Evolutionary conservation across 441 rosid species (phyloP), one percentile per base, ranked within the genome.

Genomic region (Eruca vesicaria): DNA sequence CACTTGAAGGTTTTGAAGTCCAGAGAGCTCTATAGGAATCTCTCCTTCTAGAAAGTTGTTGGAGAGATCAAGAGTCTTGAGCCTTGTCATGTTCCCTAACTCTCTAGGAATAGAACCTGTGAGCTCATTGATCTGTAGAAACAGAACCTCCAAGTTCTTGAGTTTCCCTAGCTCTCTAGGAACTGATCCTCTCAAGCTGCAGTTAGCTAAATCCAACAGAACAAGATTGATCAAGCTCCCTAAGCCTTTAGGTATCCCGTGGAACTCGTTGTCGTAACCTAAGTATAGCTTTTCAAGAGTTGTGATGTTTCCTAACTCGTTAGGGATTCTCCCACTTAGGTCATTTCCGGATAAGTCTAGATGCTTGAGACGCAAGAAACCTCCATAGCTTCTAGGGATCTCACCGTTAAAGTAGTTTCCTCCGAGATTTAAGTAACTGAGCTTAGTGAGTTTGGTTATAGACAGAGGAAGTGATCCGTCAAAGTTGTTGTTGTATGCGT

Each of bases 21-120:
- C 83, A 0, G 86, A 82, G 18, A 94, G 82, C 83, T 90, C 90
- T 0, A 62, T 16, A 7, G 97, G 97, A 58, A 94, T 87, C 41
- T 82, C 88, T 65, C 96, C 97, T 3, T 93, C 85, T 15, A 94
- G 84, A 29, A 63, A 81, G 74, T 94, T 94, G 79, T 87, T 85
- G 29, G 98, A 94, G 73, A 94, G 90, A 83, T 94, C 98, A 10
- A 94, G 81, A 53, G 81, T 64, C 70, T 83, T 86, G 80, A 92
- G 81, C 76, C 76, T 81, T 19, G 84, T 86, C 82, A 94, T 50
- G 73, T 89, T 94, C 65, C 97, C 97, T 3, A 94, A 16, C 41
- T 89, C 81, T 15, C 80, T 69, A 58, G 98, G 95, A 72, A 92
- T 69, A 1, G 74, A 67, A 4, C 96, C 92, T 0, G 81, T 77